These are phyloP conservation scores for Brassica rapa DNA, from an alignment of 345 rosid species.

Conservation along the genomic window DNA sequence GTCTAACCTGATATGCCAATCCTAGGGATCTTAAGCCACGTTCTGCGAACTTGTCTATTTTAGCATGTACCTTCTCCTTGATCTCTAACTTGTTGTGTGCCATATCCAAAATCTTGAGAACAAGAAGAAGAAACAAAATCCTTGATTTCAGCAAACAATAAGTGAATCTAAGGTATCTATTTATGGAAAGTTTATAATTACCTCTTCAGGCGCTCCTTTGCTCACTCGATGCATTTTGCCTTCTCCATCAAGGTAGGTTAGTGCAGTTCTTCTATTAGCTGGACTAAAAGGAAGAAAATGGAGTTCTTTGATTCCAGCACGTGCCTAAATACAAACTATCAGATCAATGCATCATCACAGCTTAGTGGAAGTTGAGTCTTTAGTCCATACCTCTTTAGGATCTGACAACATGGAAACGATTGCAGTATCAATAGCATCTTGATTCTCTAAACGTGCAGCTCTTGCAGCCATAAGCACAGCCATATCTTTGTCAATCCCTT, in stretches of 20 bases:
- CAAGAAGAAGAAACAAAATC: not conserved
- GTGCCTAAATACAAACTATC: conserved; percentile 52
- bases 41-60: conserved; percentile 57
- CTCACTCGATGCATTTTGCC: conserved; percentile 81
- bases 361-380: conserved; percentile 7
- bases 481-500: conserved; percentile 62
- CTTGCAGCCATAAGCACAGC: conserved; percentile 88
- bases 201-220: conserved; percentile 99
- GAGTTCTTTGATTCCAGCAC: conserved; percentile 77
- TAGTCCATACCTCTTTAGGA: conserved; percentile 66
- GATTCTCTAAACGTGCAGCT: conserved; percentile 89
- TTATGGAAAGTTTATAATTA: conserved; percentile 9
- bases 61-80: conserved; percentile 45
- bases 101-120: conserved; percentile 54
- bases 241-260: conserved; percentile 65
- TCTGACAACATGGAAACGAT: conserved; percentile 82
- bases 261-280: conserved; percentile 86
- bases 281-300: conserved; percentile 95
- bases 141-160: not conserved
- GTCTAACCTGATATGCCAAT: conserved; percentile 55
- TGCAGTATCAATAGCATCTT: conserved; percentile 86
- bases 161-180: not conserved
- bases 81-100: conserved; percentile 52
- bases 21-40: conserved; percentile 68
- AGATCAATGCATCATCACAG: not conserved